Evolutionary conservation across 2,329 filamentous ascomycete genomes (phyloP), one percentile per base, ranked within the genome.

Genomic region (Verticillium zaregamsianum): DNA sequence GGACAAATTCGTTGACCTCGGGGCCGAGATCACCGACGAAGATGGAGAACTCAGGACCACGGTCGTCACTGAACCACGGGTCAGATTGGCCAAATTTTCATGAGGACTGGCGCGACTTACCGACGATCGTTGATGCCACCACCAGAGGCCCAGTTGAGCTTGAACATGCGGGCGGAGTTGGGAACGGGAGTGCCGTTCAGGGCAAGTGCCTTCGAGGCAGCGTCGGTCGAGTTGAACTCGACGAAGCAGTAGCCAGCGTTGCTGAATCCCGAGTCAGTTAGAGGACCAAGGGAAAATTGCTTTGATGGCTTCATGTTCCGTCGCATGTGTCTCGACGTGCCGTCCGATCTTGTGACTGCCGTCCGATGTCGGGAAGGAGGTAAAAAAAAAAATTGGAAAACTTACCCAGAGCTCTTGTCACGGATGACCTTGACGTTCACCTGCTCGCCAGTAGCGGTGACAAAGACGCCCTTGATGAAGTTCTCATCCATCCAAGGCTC

Each of bases 351-450:
- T 20, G 9, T 5, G 12, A 20, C n/a, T 7, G 45, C 1, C 45
- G 20, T 52, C 45, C 20, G 5, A 23, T 28, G 39, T 52, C 11
- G 20, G 37, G 37, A n/a, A 5, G 14, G 20, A 20, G 20, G 39
- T 12, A 15, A 39, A 37, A 49, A 33, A 64, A 49, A 25, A 4
- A 20, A 55, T 57, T 40, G 58, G 20, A 1, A 23, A n/a, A 70
- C 81, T 61, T 77, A 97, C 93, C 94, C 95, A 74, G 94, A 97
- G 78, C 97, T 97, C 79, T 97, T 97, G 82, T 99, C 95, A 68
- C 95, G 92, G 72, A 99, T 99, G 85, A 99, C 97, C 86, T 99
- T 99, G 70, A 99, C 95, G 71, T 97, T 97, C 71, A 99, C 95
- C 66, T 88, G 88, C 79, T 98, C 95, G 68, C 91, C 93, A 80